Base-by-base conservation (phyloP, 1,284 basidiomycete genomes). In the Ceratobasidium sp. region DNA sequence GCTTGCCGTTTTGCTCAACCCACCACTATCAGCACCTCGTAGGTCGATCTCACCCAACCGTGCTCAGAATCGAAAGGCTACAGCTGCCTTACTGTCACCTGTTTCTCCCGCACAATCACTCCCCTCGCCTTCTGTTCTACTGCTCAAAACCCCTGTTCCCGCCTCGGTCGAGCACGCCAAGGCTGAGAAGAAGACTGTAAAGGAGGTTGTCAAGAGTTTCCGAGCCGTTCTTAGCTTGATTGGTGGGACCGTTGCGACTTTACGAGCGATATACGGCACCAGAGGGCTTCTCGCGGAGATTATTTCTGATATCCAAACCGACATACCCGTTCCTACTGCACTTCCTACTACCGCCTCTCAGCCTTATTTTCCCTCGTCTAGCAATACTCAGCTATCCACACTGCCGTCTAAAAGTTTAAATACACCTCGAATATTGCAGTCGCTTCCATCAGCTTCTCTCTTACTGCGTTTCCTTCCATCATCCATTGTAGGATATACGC, bases 391-490 rank as follows among this genome's bases (percentile, higher is more conserved):
- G 63, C 68, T 75, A 44, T 70, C 68, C 12, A 58, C 15, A 5
- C 15, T 13, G n/a, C n/a, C 46, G 7, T 13, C 64, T 23, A 68
- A 68, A 61, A 58, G 86, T 69, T 85, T 94, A 46, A 91, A 89
- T 13, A 94, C 93, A 2, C 90, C 90, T 66, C 84, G 86, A 0
- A 84, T 95, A 28, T 86, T 95, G 33, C 85, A 87, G 20, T 88
- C 88, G 15, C 87, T 95, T 23, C 93, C 93, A 0, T 94, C 94
- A 1, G 92, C 93, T 0, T 89, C 91, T 13, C 91, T 93, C 79
- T 90, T 94, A 81, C 87, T 90, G 28, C 80, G 80, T 10, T 86
- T 93, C 58, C 87, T 95, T 0, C 93, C 93, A 0, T 83, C 86
- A 3, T 89, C 87, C 78, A 88, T 95, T 79, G 88, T 88, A 79